These are phyloP conservation scores for Kazachstania martiniae DNA, from an alignment of 805 yeast species.

Conservation along the genomic window DNA sequence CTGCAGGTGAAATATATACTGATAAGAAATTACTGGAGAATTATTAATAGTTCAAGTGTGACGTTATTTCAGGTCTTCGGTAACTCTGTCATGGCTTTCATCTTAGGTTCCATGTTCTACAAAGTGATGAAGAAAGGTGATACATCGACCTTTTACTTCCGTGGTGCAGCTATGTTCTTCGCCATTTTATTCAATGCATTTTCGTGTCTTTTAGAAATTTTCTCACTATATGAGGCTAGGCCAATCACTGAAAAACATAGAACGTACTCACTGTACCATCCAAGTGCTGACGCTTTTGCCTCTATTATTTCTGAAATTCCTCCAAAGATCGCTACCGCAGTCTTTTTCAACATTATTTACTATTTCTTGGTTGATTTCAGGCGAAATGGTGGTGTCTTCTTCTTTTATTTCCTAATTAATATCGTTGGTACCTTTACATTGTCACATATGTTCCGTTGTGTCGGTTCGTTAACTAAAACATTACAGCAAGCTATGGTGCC, in stretches of 20 bases:
- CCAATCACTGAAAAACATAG: conserved; percentile 50
- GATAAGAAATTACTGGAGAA: conserved; percentile 38
- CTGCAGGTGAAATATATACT: conserved; percentile 42
- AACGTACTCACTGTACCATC: conserved; percentile 45
- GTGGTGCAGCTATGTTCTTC: conserved; percentile 60
- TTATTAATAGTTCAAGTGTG: conserved; percentile 40
- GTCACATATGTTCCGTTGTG: conserved; percentile 45
- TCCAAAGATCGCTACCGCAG: conserved; percentile 33
- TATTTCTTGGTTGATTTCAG: conserved; percentile 46
- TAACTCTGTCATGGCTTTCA: conserved; percentile 42
- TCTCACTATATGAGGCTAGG: conserved; percentile 43
- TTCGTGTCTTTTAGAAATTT: conserved; percentile 47
- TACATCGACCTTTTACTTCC: conserved; percentile 40
- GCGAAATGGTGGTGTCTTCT: conserved; percentile 42
- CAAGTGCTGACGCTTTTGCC: conserved; percentile 49
- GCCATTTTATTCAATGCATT: conserved; percentile 54
- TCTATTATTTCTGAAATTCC: conserved; percentile 43
- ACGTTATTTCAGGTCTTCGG: conserved; percentile 33
- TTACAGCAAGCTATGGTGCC: conserved; percentile 50
- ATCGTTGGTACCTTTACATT: conserved; percentile 36
- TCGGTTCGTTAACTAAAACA: conserved; percentile 39
- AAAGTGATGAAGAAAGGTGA: conserved; percentile 29
- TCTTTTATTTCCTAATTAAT: conserved; percentile 39
- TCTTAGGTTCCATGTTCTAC: conserved; percentile 49
- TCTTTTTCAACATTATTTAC: conserved; percentile 38